Evolutionary conservation across 345 rosid species (phyloP).

Genomic region (Euphorbia lathyris): DNA sequence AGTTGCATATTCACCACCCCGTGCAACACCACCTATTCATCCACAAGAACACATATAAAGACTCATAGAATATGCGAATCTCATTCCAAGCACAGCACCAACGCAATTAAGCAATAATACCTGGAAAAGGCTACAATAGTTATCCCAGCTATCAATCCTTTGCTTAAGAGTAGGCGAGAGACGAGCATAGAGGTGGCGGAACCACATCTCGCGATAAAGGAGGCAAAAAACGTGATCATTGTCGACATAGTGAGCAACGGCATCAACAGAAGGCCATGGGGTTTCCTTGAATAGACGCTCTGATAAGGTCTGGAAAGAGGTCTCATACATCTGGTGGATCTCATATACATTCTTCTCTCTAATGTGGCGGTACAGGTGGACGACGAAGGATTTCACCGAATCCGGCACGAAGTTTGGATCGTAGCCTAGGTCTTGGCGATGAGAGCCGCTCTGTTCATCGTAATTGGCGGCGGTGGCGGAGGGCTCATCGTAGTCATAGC

Average conservation of each 20-base stretch:
- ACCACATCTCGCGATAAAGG: constrained; percentile 99
- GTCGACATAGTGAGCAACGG: constrained; percentile 77
- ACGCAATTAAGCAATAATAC: constrained; percentile 15
- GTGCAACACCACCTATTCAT: constrained; percentile 65
- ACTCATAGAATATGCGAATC: not conserved
- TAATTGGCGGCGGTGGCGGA: constrained; percentile 22
- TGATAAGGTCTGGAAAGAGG: constrained; percentile 83
- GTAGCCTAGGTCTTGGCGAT: constrained; percentile 45
- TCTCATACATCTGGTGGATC: constrained; percentile 99
- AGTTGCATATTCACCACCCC: constrained; percentile 95
- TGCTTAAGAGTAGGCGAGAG: constrained; percentile 83
- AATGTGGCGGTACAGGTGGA: constrained; percentile 92
- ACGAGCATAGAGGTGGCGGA: constrained; percentile 88
- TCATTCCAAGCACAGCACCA: not conserved
- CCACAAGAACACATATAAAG: not conserved
- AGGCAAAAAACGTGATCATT: constrained; percentile 94
- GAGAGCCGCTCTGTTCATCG: constrained; percentile 37
- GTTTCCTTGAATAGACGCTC: constrained; percentile 90
- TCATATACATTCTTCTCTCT: constrained; percentile 98
- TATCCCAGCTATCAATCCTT: constrained; percentile 97
- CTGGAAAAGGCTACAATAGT: constrained; percentile 87
- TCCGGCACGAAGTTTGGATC: constrained; percentile 94
- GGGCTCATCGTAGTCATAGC: constrained; percentile 53
- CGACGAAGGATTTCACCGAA: constrained; percentile 86
- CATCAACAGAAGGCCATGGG: constrained; percentile 96